A percentile compares a stretch with the other conserved stretches of the same genome.
Conservation (phyloP, 1,139 yeast genomes). For the Suhomyces terraborum region DNA sequence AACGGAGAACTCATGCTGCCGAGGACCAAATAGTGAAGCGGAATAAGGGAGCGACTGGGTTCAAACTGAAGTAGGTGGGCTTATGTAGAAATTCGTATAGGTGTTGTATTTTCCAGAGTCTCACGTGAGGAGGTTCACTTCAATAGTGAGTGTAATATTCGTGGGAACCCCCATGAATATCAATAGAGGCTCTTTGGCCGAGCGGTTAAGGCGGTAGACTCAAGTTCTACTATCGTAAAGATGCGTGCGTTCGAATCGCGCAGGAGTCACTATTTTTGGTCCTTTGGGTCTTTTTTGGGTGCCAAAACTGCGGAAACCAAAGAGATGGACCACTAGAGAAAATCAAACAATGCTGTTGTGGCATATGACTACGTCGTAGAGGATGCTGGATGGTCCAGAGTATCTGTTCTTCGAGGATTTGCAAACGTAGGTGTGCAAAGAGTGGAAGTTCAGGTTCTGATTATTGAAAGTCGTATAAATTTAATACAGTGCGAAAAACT, state of each 20-base stretch:
- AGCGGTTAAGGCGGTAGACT: conserved; percentile 14
- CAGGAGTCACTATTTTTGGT: conserved; percentile 10
- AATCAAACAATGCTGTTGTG: too few species aligned
- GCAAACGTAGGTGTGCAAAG: too few species aligned
- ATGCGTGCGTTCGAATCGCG: conserved; percentile 13
- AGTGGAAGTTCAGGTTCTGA: too few species aligned
- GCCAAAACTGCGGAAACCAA: background rate
- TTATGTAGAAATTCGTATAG: conserved; percentile 2
- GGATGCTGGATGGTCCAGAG: too few species aligned
- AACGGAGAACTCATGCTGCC: conserved; percentile 43
- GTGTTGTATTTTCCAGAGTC: background rate
- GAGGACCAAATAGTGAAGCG: too few species aligned
- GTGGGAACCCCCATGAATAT: background rate
- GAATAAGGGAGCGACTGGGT: background rate
- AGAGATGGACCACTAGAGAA: too few species aligned
- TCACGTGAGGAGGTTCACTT: background rate
- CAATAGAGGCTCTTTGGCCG: conserved; percentile 12
- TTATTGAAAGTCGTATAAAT: too few species aligned
- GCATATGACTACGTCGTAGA: too few species aligned
- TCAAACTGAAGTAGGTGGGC: background rate
- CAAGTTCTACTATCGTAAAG: conserved; percentile 13
- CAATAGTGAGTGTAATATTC: background rate
- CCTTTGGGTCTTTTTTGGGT: background rate
- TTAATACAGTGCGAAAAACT: too few species aligned
- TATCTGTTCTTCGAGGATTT: too few species aligned